Evolutionary conservation across 352 stramenopile genomes (phyloP), one percentile per base, ranked within the genome.

Genomic region (Globisporangium irregulare): DNA sequence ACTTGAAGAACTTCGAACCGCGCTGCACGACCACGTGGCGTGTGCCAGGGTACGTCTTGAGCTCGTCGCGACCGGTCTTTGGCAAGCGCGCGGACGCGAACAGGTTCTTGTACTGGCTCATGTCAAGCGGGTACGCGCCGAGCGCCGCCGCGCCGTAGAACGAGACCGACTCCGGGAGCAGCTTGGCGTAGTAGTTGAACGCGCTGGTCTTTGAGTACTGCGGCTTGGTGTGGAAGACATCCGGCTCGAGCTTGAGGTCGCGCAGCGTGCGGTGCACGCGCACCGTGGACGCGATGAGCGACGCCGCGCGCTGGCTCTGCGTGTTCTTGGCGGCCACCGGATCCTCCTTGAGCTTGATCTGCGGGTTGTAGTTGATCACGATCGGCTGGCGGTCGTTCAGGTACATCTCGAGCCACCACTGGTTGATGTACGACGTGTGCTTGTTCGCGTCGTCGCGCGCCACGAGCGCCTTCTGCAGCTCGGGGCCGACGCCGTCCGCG

Each of bases 341-440:
- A 73, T 97, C 86, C 65, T 86, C 84, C 70, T 94, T 94, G 69
- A 96, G 85, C 76, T 93, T 93, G 67, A 96, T 84, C 76, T 97
- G 89, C 66, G 91, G 91, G 76, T 97, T 97, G 77, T 95, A 96
- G 80, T 97, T 97, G 73, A 97, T 82, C 34, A 88, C 84, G 51
- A 97, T 72, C 56, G 91, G 81, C 70, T 93, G 83, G 24, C 91
- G 90, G 73, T 97, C 89, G 22, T 61, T 81, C 50, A 97, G 69
- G 77, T 97, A 97, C 91, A 97, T 97, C 63, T 97, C 91, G 34
- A 94, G 88, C 91, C 91, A 97, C 88, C 90, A 96, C 67, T 95
- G 80, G 79, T 96, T 96, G 72, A 97, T 97, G 74, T 97, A 97
- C 68, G 84, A 95, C 75, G 91, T 96, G 77, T 97, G 81, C 66